Conservation (phyloP, 2,329 filamentous ascomycete species). For the Pyrenophora seminiperda region DNA sequence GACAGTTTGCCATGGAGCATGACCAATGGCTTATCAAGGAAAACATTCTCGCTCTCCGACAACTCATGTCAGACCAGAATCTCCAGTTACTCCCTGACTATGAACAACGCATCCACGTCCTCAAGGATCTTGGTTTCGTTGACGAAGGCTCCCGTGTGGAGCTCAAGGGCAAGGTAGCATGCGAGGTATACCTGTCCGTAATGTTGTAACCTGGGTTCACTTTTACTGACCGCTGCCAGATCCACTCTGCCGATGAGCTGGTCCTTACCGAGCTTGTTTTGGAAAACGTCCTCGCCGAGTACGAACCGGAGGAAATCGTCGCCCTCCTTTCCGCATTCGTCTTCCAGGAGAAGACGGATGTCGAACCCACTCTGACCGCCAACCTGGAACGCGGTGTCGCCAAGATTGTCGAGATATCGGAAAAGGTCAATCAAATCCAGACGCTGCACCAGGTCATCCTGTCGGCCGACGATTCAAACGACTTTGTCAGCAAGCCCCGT, state of each 20-base stretch:
- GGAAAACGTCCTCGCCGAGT: conserved; percentile 93
- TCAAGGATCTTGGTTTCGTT: conserved; percentile 91
- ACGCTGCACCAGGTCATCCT: conserved; percentile 90
- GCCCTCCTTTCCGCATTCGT: conserved; percentile 92
- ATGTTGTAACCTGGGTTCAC: conserved; percentile 1
- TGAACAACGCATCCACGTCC: conserved; percentile 88
- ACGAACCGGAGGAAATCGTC: conserved; percentile 95
- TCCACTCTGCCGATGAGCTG: conserved; percentile 94
- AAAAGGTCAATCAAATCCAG: conserved; percentile 90
- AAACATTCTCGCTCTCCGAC: conserved; percentile 84
- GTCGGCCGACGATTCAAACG: conserved; percentile 85
- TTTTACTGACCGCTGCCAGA: conserved; percentile 49
- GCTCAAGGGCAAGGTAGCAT: conserved; percentile 97
- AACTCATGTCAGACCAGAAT: conserved; percentile 93
- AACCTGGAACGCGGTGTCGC: conserved; percentile 81
- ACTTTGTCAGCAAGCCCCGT: conserved; percentile 83
- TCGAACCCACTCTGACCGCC: conserved; percentile 77
- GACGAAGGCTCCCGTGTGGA: conserved; percentile 86
- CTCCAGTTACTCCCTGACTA: conserved; percentile 95
- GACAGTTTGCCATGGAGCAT: conserved; percentile 89
- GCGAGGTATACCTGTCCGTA: conserved; percentile 63
- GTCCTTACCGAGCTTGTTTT: conserved; percentile 95
- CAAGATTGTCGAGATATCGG: conserved; percentile 85
- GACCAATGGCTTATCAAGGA: conserved; percentile 97
- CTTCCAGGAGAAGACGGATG: conserved; percentile 94